Percentiles rank a stretch among this genome's conserved stretches.
These are phyloP conservation scores for Rhipidocladum racemiflorum DNA, from an alignment of 176 grass and related monocot genomes.

Conservation along the genomic window DNA sequence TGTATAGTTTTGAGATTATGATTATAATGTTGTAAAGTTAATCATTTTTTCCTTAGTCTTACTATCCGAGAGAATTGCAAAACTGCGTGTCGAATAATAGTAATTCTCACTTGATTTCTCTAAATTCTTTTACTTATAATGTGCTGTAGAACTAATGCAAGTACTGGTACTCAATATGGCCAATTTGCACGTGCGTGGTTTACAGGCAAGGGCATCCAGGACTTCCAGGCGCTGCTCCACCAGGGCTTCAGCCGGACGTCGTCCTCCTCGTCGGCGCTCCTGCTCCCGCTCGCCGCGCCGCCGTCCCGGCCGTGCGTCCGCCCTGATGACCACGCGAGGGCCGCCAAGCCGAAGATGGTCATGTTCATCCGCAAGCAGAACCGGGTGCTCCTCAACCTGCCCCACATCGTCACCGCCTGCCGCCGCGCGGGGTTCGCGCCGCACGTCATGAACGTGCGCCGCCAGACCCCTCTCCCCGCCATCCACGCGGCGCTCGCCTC, in stretches of 20 bases:
- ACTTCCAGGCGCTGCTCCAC: constrained; percentile 71
- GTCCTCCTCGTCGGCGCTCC: background rate
- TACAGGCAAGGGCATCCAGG: constrained; percentile 66
- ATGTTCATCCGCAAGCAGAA: constrained; percentile 83
- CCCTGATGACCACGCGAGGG: constrained; percentile 12
- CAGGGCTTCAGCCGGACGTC: constrained; percentile 54
- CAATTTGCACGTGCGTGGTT: background rate
- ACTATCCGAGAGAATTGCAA: background rate
- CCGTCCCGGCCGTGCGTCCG: constrained; percentile 39
- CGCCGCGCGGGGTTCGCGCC: constrained; percentile 74
- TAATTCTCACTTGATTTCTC: background rate
- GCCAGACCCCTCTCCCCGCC: constrained; percentile 46
- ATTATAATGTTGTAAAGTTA: too few species aligned
- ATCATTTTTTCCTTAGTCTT: too few species aligned
- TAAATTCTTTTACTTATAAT: background rate
- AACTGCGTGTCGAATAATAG: background rate
- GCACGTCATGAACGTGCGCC: constrained; percentile 75
- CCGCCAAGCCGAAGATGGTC: constrained; percentile 64
- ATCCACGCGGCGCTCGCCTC: constrained; percentile 67
- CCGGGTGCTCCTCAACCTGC: constrained; percentile 64
- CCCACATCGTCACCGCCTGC: constrained; percentile 64
- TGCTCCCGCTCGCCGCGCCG: constrained; percentile 22
- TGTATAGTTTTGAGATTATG: too few species aligned
- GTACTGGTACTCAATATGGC: background rate
- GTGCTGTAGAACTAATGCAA: background rate